A percentile compares a stretch with the other conserved stretches of the same genome.
These are phyloP conservation scores for Mentha longifolia DNA, from an alignment of 257 asterid genomes.

Conservation along the genomic window DNA sequence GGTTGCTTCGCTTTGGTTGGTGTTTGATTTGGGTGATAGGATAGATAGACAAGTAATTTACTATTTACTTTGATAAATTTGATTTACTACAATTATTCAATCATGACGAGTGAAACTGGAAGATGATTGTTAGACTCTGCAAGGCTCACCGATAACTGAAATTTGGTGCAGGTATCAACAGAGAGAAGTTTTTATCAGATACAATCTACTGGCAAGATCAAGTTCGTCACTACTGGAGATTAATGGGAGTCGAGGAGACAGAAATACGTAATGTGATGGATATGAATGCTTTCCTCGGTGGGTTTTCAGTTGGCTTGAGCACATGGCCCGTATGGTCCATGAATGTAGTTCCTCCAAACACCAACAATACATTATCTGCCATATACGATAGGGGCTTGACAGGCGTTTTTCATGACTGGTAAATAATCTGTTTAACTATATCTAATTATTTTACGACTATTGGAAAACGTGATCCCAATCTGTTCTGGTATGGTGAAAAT, in stretches of 20 bases:
- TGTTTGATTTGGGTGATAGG: too few relatives aligned
- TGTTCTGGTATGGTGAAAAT: constrained; percentile 24
- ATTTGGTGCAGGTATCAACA: constrained; percentile 56
- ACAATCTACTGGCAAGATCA: constrained; percentile 97
- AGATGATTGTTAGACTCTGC: not conserved
- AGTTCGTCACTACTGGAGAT: constrained; percentile 92
- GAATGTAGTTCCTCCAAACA: constrained; percentile 75
- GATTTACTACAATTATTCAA: not conserved
- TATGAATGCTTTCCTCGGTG: constrained; percentile 89
- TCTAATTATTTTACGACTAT: constrained; percentile 1
- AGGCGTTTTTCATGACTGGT: constrained; percentile 91
- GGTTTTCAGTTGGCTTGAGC: constrained; percentile 81
- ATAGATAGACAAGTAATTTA: too few relatives aligned
- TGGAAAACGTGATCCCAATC: constrained; percentile 7
- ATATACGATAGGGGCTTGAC: constrained; percentile 78
- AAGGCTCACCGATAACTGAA: not conserved
- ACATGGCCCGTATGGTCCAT: constrained; percentile 93
- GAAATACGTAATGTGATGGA: constrained; percentile 86
- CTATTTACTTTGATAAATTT: not conserved
- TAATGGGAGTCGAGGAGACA: constrained; percentile 71
- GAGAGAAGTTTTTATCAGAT: constrained; percentile 62
- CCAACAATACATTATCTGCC: constrained; percentile 72
- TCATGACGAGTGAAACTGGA: too few relatives aligned
- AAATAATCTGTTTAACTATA: constrained; percentile 44
- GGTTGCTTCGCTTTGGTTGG: too few relatives aligned